Evolutionary conservation across 129 eudicot genomes (phyloP).

Genomic region (Lactuca saligna): DNA sequence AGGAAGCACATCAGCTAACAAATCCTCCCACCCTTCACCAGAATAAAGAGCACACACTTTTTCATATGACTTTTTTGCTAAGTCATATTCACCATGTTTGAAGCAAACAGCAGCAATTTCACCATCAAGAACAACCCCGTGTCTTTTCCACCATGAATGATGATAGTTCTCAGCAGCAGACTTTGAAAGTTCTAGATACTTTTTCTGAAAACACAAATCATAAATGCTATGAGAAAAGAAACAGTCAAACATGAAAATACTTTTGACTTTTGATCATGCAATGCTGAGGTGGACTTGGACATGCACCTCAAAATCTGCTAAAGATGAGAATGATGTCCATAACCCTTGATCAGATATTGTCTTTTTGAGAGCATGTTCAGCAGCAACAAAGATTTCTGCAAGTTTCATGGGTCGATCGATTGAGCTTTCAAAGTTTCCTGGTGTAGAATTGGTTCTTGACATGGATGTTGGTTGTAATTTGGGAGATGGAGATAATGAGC

Average conservation of each 20-base stretch:
- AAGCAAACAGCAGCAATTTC: conserved; percentile 90
- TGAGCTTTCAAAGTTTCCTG: conserved; percentile 85
- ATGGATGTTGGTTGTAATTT: conserved; percentile 46
- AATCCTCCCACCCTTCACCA: conserved; percentile 97
- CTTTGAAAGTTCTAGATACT: conserved; percentile 80
- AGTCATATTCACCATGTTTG: conserved; percentile 71
- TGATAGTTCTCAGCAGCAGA: conserved; percentile 95
- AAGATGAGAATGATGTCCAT: conserved; percentile 72
- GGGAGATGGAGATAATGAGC: conserved; percentile 54
- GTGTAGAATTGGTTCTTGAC: conserved; percentile 83
- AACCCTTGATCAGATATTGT: conserved; percentile 74
- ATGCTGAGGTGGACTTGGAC: background rate
- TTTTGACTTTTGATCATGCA: no score
- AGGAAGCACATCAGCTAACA: conserved; percentile 94
- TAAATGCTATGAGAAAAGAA: conserved; percentile 16
- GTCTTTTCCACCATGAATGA: conserved; percentile 98
- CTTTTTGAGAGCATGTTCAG: conserved; percentile 78
- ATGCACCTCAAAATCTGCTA: conserved; percentile 77
- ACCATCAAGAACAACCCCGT: conserved; percentile 98
- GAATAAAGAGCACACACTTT: conserved; percentile 97
- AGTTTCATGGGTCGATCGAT: conserved; percentile 92
- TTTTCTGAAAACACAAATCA: conserved; percentile 49
- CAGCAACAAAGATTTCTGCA: conserved; percentile 87
- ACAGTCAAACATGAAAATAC: no score
- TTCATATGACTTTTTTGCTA: conserved; percentile 85